Base-by-base conservation (phyloP, 2,329 filamentous ascomycete species). In the Exophiala xenobiotica region DNA sequence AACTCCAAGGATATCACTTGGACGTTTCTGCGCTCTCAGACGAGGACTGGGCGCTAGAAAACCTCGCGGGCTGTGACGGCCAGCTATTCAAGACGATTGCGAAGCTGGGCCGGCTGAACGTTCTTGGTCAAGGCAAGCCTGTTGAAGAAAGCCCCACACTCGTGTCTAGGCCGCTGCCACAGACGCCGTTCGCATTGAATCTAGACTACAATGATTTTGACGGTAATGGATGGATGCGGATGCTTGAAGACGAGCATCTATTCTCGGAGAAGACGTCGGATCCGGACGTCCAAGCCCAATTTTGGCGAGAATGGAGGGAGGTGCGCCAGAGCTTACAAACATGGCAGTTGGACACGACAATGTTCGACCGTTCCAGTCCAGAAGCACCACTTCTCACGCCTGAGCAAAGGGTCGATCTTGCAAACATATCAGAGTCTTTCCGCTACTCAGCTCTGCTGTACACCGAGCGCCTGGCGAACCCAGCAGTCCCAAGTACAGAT, bases 371-470 rank as follows among this genome's bases (percentile, higher is more conserved):
- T 14, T 54, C 61, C n/a, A 67, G 68, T 45, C 60, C 66, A 4
- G 64, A 64, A 37, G 61, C 67, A 20, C 63, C 58, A 4, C 64
- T 62, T 26, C 65, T 73, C 1, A 79, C 79, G 0, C 73, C 79
- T 7, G 77, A 78, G 6, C 87, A 93, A 66, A 72, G 87, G 1
- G 77, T 83, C 18, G 90, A 95, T 58, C 76, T 96, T 8, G 79
- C 84, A 26, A 88, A 90, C 63, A 86, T 96, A 44, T 95, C 88
- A 16, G 90, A 96, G 68, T 87, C 87, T 8, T 96, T 96, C 77
- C 87, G 91, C 14, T 90, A 93, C 68, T 85, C 90, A 0, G 91
- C 90, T 0, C 78, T 96, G 26, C 79, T 96, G 8, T 96, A 96
- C 73, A 91, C 87, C 7, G 90, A 95, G 72, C 87, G 91, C 3